Base-by-base conservation (phyloP, 2,329 filamentous ascomycete species). In the Rugonectria rugulosa region DNA sequence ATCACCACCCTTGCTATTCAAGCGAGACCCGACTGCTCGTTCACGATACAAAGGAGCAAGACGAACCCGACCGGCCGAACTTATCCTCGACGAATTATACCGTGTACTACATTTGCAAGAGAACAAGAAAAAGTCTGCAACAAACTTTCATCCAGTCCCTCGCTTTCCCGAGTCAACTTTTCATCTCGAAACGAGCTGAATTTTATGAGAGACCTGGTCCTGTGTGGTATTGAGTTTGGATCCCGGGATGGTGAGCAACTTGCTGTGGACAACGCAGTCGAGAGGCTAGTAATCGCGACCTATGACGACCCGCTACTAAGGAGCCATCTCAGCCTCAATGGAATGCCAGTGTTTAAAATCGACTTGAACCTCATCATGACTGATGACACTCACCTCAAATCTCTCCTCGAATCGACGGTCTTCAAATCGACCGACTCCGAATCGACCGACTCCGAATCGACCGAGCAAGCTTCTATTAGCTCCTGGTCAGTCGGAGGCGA, bases 311-410 rank as follows among this genome's bases (percentile, higher is more conserved):
- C 61, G n/a, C 19, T 48, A 10, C 58, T 77, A 7, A 67, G 70
- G 47, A 45, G 48, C 11, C n/a, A 31, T 26, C 65, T 78, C 20
- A 66, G 65, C 24, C 57, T 78, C 5, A 34, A 53, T n/a, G 72
- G 72, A 43, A 67, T 67, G 1, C 58, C 75, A 17, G 70, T 67
- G 5, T 77, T 77, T 49, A 66, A 74, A 55, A 75, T 68, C 61
- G 67, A 75, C 48, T 73, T 67, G 4, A 75, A 75, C 49, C 63
- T 73, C 12, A 66, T 68, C 2, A 31, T 21, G n/a, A n/a, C n/a
- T n/a, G n/a, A n/a, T n/a, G n/a, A n/a, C n/a, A n/a, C n/a, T n/a
- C n/a, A n/a, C n/a, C n/a, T n/a, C n/a, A n/a, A n/a, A n/a, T n/a
- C n/a, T n/a, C n/a, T n/a, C n/a, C n/a, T n/a, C n/a, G n/a, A n/a